A percentile compares a stretch with the other conserved stretches of the same genome.
These are phyloP conservation scores for Cyanophora paradoxa DNA, from an alignment of 78 protist species.

Conservation along the genomic window DNA sequence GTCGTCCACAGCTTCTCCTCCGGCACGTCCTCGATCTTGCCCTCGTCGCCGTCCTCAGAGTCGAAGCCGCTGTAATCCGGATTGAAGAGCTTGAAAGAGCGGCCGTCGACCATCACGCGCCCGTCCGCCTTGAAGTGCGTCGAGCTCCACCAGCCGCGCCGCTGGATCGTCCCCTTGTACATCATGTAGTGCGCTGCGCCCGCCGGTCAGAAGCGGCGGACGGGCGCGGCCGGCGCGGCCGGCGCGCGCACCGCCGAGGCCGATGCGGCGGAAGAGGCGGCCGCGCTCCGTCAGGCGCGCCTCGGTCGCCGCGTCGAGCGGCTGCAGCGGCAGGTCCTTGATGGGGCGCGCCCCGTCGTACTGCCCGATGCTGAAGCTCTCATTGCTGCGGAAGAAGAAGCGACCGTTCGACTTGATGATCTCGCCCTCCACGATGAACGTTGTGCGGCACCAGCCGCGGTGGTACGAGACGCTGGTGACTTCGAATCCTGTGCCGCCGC, in stretches of 20 bases:
- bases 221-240: background rate
- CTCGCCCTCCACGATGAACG: background rate
- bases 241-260: too few relatives aligned
- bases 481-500: background rate
- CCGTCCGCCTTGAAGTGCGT: background rate
- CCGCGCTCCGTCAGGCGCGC: background rate
- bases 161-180: too few relatives aligned
- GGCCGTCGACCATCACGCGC: background rate
- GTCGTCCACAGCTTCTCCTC: background rate
- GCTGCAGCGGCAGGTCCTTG: background rate
- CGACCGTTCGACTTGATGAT: background rate
- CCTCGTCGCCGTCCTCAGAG: background rate
- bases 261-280: background rate
- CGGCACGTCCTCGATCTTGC: background rate
- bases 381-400: background rate
- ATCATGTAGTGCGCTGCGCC: background rate
- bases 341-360: background rate
- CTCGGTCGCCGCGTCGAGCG: background rate
- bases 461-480: background rate
- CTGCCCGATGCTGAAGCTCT: background rate
- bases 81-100: background rate
- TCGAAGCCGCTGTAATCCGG: background rate
- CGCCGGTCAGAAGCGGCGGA: background rate
- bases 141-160: background rate
- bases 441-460: background rate